Percentiles rank a stretch among this genome's conserved stretches.
Conservation (phyloP, 2,329 filamentous ascomycete species). For the Neonectria hederae region DNA sequence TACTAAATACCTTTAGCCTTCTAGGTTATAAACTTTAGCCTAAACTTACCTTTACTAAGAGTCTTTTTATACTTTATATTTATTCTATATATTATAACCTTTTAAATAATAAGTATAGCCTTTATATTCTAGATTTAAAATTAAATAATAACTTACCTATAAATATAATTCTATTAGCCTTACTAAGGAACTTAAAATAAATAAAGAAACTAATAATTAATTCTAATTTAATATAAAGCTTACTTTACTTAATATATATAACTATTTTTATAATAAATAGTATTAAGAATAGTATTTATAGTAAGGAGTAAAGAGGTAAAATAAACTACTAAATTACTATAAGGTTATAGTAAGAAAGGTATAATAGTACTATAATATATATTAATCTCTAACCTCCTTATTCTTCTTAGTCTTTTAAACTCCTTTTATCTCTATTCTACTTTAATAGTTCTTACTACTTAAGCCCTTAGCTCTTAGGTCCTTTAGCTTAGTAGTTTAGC, state of each 20-base stretch:
- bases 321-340: too few relatives aligned
- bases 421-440: too few relatives aligned
- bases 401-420: too few relatives aligned
- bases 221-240: not conserved
- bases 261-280: too few relatives aligned
- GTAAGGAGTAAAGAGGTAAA: too few relatives aligned
- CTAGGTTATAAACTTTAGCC: not conserved
- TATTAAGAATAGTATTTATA: too few relatives aligned
- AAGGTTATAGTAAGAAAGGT: too few relatives aligned
- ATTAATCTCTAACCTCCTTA: too few relatives aligned
- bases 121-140: not conserved
- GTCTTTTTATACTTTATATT: not conserved
- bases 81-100: not conserved
- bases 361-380: too few relatives aligned
- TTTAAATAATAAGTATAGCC: not conserved
- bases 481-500: too few relatives aligned
- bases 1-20: not conserved
- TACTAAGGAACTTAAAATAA: not conserved
- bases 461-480: too few relatives aligned
- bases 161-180: not conserved
- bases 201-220: not conserved
- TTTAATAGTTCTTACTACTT: too few relatives aligned
- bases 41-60: not conserved
- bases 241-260: not conserved
- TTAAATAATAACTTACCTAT: not conserved